Evolutionary conservation across 768 basidiomycete species (phyloP).

Genomic region (Paxillus ammoniavirescens): DNA sequence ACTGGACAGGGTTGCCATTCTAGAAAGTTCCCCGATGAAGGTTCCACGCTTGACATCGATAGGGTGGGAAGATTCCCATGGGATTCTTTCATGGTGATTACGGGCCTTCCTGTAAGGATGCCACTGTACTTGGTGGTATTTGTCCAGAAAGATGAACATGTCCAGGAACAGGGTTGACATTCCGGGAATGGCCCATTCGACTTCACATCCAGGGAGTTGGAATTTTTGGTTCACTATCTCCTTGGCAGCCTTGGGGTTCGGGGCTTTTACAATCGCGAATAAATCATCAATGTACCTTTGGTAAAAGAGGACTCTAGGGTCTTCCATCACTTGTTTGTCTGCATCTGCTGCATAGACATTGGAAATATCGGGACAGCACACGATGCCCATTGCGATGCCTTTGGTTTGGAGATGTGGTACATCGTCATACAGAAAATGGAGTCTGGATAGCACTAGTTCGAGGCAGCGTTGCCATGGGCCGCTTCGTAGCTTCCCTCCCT

Average conservation of each 20-base stretch:
- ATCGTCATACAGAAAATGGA: conserved; percentile 5
- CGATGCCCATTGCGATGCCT: conserved; percentile 17
- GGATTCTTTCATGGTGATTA: conserved; percentile 15
- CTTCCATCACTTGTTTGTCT: not conserved
- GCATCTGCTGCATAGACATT: conserved; percentile 11
- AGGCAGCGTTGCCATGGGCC: too few species aligned
- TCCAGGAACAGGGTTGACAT: conserved; percentile 7
- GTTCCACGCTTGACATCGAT: conserved; percentile 15
- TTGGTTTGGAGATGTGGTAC: conserved; percentile 1
- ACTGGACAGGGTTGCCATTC: conserved; percentile 5
- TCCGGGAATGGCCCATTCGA: conserved; percentile 2
- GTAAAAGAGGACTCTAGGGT: not conserved
- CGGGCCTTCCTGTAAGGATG: conserved; percentile 10
- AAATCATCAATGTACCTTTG: conserved; percentile 14
- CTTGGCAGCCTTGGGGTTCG: not conserved
- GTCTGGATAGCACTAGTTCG: not conserved
- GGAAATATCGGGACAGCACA: conserved; percentile 10
- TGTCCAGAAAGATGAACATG: conserved; percentile 8
- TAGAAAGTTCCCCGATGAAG: conserved; percentile 8
- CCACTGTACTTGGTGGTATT: not conserved
- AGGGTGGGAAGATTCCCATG: conserved; percentile 14
- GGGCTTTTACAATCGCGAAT: conserved; percentile 3
- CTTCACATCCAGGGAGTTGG: not conserved
- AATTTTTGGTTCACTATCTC: not conserved
- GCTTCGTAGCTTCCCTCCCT: not conserved